Base-by-base conservation (phyloP, 352 stramenopile species). In the Porosira glacialis region DNA sequence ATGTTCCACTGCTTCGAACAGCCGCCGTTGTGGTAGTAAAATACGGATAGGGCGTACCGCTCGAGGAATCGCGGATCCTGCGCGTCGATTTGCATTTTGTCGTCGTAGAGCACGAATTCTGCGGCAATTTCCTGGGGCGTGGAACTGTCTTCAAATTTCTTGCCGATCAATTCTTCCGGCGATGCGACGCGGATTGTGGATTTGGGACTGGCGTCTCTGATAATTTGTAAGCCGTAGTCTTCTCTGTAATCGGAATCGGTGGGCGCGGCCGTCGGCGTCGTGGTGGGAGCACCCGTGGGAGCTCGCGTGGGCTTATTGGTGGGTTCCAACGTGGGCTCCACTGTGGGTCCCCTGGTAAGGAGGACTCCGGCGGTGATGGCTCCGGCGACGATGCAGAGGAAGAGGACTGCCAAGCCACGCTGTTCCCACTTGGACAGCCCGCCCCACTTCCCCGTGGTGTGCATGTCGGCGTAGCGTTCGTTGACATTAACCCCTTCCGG, bases 31-130 rank as follows among this genome's bases (percentile, higher is more conserved):
- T 28, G 21, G 33, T 70, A 72, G 36, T 74, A 70, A 24, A 79
- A 58, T 4, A 79, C 70, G 3, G 41, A 15, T 13, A 79, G 27
- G 8, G 61, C 62, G 43, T 79, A 79, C 30, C 70, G 49, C 51
- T 79, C 70, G 8, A 79, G 24, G 33, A 79, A 79, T n/a, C 61
- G 26, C 2, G 62, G 50, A 66, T 79, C 70, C 26, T 38, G 31
- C 4, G 63, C 56, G 0, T 55, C 50, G 22, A 74, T 22, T 15
- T 61, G 11, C 24, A 70, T 17, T 15, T 15, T 22, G 62, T 79
- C 62, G 56, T 74, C 70, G 44, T 70, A 79, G 10, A 79, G 26
- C 10, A 79, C 53, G 55, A 74, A 79, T 27, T 79, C 70, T 0
- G 55, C 70, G 2, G 70, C 70, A 11, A 79, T 43, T 30, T 69